Percentiles rank a stretch among this genome's conserved stretches.
phyloP scores from a whole-genome alignment of 805 yeast genomes.

The Metschnikowia borealis region DNA sequence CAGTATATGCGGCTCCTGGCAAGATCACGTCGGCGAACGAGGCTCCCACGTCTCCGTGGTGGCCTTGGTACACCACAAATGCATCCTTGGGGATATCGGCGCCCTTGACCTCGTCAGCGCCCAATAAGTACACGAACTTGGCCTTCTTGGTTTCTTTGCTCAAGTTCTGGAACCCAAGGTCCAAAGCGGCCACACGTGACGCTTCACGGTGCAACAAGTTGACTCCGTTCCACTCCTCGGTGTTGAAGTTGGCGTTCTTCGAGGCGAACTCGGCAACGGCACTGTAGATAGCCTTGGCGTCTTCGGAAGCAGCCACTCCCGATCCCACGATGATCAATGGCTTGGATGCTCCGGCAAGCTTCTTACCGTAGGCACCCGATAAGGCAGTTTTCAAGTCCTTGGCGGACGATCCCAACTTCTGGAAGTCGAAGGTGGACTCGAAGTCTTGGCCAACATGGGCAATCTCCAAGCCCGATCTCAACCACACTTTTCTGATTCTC shows the following conservation, averaged over 20 bases:
- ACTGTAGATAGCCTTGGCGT: conserved; percentile 57
- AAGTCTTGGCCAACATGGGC: conserved; percentile 72
- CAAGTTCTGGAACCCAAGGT: conserved; percentile 66
- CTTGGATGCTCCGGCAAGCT: conserved; percentile 58
- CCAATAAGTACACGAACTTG: conserved; percentile 73
- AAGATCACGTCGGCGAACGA: conserved; percentile 81
- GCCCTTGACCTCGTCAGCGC: conserved; percentile 76
- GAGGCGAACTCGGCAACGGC: conserved; percentile 58
- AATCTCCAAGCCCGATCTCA: conserved; percentile 61
- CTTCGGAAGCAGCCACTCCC: conserved; percentile 65
- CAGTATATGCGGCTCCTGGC: conserved; percentile 88
- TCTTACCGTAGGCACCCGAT: conserved; percentile 64
- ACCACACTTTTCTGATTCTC: conserved; percentile 78
- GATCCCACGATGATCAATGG: conserved; percentile 83
- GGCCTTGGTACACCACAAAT: conserved; percentile 86
- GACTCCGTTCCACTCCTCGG: conserved; percentile 76
- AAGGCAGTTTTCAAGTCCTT: conserved; percentile 57
- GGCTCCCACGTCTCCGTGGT: conserved; percentile 89
- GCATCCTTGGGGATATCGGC: conserved; percentile 76
- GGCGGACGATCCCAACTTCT: conserved; percentile 59
- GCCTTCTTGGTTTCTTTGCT: conserved; percentile 50
- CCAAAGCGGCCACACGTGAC: conserved; percentile 82
- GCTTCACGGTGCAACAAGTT: conserved; percentile 82
- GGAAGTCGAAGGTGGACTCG: conserved; percentile 68
- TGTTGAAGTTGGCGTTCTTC: conserved; percentile 54